Evolutionary conservation across 2,329 filamentous ascomycete genomes (phyloP), one percentile per base, ranked within the genome.

Genomic region (Ilyonectria mors-panacis): DNA sequence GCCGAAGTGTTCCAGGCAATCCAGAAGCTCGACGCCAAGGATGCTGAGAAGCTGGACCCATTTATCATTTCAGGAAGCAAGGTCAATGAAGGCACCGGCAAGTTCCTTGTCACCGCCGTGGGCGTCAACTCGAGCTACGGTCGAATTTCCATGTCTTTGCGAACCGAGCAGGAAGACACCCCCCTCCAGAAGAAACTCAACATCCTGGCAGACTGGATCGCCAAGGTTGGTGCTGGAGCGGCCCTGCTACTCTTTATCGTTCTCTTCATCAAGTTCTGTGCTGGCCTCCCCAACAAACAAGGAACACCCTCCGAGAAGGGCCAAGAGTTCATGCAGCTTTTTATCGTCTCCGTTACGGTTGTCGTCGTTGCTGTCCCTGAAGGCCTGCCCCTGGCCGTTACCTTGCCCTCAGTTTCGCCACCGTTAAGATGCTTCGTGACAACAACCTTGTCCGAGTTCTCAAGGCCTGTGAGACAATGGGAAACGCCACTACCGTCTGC

Each of bases 201-300:
- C 28, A n/a, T 73, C 37, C 67, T 70, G 26, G 69, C 74, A 26
- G 71, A 76, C 51, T 75, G 71, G 73, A 81, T 81, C 56, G 81
- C 81, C n/a, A 81, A 79, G 67, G 67, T 79, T 28, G 87, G 87
- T 30, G 89, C 91, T 73, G 89, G 88, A 62, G 91, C 93, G 35
- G 93, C 93, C 50, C 80, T 93, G 15, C 80, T 95, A 8, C 85
- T 95, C 21, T 95, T 96, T 77, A 81, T 94, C 59, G 91, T 94
- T 26, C 84, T 95, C 13, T 89, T 95, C 74, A 93, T 95, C 83
- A 91, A 93, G 75, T 95, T 94, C 77, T 83, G 93, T 26, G 91
- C 87, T 37, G 80, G 86, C 17, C 85, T 95, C 8, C 86, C 87
- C 6, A 75, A 81, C 39, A 89, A 88, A 73, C 48, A 71, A 23